These are phyloP conservation scores for Aphanoascus verrucosus DNA, from an alignment of 2,329 filamentous ascomycete species.

Conservation along the genomic window DNA sequence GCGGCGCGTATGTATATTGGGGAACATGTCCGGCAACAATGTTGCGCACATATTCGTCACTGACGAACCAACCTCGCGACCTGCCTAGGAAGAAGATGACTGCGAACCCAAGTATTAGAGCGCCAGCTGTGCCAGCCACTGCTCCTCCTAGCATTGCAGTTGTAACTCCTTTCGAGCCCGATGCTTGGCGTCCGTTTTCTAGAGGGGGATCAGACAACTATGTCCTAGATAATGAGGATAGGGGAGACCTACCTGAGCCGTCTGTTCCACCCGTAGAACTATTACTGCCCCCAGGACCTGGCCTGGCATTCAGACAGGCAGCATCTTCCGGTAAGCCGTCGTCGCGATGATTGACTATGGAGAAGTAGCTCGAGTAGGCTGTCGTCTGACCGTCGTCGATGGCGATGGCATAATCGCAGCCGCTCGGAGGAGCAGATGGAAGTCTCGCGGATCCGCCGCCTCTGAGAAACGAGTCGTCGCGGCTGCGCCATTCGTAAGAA, in stretches of 20 bases:
- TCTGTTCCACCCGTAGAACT: background rate
- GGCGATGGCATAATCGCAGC: conserved; percentile 14
- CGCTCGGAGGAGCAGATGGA: conserved; percentile 11
- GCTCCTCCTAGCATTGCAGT: conserved; percentile 11
- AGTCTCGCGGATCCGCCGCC: background rate
- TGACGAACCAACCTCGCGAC: conserved; percentile 12
- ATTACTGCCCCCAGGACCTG: background rate
- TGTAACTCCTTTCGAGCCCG: background rate
- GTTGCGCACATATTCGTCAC: conserved; percentile 6
- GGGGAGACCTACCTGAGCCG: background rate
- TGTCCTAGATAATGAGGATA: background rate
- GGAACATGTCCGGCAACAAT: background rate
- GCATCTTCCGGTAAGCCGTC: conserved; percentile 9
- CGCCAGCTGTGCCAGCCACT: conserved; percentile 11
- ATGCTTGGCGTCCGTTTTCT: background rate
- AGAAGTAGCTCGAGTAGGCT: conserved; percentile 13
- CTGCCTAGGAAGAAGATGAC: conserved; percentile 11
- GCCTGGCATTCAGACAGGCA: background rate
- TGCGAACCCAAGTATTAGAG: conserved; percentile 11
- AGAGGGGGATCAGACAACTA: background rate
- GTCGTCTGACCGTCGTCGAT: conserved; percentile 5
- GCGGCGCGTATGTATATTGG: background rate
- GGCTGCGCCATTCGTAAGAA: conserved; percentile 14
- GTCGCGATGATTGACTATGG: conserved; percentile 13
- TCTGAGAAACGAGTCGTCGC: conserved; percentile 14